Conservation (phyloP, 2,329 filamentous ascomycete species). For the Pseudogymnoascus sp. region DNA sequence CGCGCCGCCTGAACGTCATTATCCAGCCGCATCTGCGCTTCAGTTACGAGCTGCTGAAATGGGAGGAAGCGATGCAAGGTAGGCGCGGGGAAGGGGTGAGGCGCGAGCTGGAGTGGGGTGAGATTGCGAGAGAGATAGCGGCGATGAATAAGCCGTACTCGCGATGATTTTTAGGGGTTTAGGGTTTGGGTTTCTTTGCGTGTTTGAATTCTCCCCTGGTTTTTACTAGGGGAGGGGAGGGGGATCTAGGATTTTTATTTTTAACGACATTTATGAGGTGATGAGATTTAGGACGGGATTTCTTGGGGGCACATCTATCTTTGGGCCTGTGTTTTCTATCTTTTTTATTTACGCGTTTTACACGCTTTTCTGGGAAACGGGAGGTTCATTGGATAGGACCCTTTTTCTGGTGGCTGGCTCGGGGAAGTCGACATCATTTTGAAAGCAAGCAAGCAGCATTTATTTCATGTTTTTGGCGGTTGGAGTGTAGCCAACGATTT, state of each 20-base stretch:
- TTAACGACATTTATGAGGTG: constrained; percentile 6
- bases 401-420: not conserved
- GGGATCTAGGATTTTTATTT: not conserved
- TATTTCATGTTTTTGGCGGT: not conserved
- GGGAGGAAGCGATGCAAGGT: constrained; percentile 71
- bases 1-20: constrained; percentile 88
- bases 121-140: constrained; percentile 82
- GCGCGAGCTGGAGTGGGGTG: constrained; percentile 85
- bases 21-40: constrained; percentile 96
- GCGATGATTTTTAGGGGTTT: not conserved
- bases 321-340: not conserved
- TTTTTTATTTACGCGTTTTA: not conserved
- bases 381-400: not conserved
- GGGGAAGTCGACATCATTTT: not conserved
- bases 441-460: not conserved
- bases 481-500: not conserved
- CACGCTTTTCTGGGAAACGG: not conserved
- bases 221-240: not conserved
- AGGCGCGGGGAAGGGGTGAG: constrained; percentile 46
- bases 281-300: not conserved
- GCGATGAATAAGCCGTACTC: constrained; percentile 88
- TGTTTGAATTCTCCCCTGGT: not conserved
- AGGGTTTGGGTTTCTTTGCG: not conserved
- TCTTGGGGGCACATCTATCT: not conserved
- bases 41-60: constrained; percentile 89